Percentiles rank a stretch among this genome's conserved stretches.
These are phyloP conservation scores for Lomentospora prolificans DNA, from an alignment of 2,329 filamentous ascomycete species.

Conservation along the genomic window DNA sequence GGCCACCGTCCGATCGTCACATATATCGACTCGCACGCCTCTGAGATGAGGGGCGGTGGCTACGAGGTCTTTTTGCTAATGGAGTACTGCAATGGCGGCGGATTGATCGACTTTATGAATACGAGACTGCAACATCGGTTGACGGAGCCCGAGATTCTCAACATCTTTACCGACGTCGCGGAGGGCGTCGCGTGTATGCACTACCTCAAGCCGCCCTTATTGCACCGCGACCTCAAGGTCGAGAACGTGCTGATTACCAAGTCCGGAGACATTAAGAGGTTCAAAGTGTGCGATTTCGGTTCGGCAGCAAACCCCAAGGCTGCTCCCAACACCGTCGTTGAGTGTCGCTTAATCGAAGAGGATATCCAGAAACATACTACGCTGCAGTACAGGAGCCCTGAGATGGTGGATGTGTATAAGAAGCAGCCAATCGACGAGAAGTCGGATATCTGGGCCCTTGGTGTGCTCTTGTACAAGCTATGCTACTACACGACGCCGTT, in stretches of 20 bases:
- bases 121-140: conserved; percentile 90
- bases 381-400: conserved; percentile 91
- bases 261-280: conserved; percentile 56
- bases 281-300: conserved; percentile 98
- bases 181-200: conserved; percentile 99
- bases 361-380: conserved; percentile 97
- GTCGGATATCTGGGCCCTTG: conserved; percentile 95
- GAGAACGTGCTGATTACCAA: conserved; percentile 90
- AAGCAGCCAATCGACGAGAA: conserved; percentile 97
- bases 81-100: conserved; percentile 93
- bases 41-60: conserved; percentile 80
- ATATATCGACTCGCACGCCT: conserved; percentile 97
- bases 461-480: conserved; percentile 91
- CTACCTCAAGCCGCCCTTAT: conserved; percentile 84
- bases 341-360: conserved; percentile 89
- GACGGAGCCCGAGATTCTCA: conserved; percentile 93
- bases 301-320: conserved; percentile 76
- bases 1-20: conserved; percentile 93
- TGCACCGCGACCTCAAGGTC: conserved; percentile 93
- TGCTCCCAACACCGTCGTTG: conserved; percentile 74
- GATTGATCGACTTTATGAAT: conserved; percentile 99
- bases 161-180: conserved; percentile 92
- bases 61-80: conserved; percentile 98
- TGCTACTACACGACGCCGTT: conserved; percentile 99
- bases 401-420: conserved; percentile 97